Evolutionary conservation across 2,329 filamentous ascomycete species (phyloP).

Genomic region (Xylariaceae sp.): DNA sequence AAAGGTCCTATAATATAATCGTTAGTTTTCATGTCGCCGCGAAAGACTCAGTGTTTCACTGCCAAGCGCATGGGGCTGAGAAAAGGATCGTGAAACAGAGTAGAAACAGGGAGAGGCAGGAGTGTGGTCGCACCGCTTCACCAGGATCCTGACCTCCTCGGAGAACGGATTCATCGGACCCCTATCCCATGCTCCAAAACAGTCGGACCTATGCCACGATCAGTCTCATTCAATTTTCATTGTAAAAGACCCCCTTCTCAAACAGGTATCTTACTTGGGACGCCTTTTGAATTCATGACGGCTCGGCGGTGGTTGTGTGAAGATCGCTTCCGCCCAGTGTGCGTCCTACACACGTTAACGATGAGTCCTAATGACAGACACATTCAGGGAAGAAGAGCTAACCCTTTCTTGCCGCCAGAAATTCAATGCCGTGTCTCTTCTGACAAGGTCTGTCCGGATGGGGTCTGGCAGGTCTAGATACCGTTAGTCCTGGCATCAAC

Average conservation of each 20-base stretch:
- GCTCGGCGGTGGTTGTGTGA: slow-evolving; percentile 48
- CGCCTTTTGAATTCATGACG: slow-evolving; percentile 45
- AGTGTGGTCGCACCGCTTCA: slow-evolving; percentile 44
- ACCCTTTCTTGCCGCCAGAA: slow-evolving; percentile 31
- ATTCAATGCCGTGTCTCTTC: slow-evolving; percentile 26
- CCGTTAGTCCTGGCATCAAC: not conserved
- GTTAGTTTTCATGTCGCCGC: slow-evolving; percentile 4
- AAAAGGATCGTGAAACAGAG: not conserved
- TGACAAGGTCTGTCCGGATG: slow-evolving; percentile 25
- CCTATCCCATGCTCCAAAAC: slow-evolving; percentile 31
- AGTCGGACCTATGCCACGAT: slow-evolving; percentile 22
- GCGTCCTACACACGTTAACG: slow-evolving; percentile 35
- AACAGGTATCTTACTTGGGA: slow-evolving; percentile 30
- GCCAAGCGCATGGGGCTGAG: not conserved
- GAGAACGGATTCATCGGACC: slow-evolving; percentile 40
- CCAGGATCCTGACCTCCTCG: slow-evolving; percentile 46
- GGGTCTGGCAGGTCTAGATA: slow-evolving; percentile 26
- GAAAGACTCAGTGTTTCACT: not conserved
- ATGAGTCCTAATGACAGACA: not conserved
- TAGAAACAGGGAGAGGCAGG: not conserved
- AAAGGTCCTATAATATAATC: slow-evolving; percentile 40
- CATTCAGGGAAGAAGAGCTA: not conserved
- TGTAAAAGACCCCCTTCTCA: no score
- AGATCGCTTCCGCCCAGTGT: slow-evolving; percentile 59
- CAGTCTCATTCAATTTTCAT: not conserved